Evolutionary conservation across 345 rosid species (phyloP).

Genomic region (Combretum micranthum): DNA sequence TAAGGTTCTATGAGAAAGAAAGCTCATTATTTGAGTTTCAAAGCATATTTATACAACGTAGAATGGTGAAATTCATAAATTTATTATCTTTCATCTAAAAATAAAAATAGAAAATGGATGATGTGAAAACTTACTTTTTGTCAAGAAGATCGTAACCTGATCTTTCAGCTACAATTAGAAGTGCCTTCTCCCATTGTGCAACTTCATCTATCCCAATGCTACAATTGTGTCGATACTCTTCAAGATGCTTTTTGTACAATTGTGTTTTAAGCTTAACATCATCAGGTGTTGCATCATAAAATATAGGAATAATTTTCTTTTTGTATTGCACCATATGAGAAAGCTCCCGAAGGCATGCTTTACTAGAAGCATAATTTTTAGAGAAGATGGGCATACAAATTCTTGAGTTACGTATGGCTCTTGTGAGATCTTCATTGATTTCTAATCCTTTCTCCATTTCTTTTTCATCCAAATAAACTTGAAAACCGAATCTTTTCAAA

Average conservation of each 20-base stretch:
- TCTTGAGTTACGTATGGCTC: neutral
- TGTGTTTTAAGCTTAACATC: slow-evolving; percentile 4
- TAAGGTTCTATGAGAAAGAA: too few species aligned
- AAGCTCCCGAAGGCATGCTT: neutral
- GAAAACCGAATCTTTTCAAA: too few species aligned
- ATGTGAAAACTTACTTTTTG: too few species aligned
- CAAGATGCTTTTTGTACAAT: neutral
- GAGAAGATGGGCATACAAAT: slow-evolving; percentile 2
- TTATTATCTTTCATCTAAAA: too few species aligned
- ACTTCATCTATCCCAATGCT: too few species aligned
- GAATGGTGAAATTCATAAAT: too few species aligned
- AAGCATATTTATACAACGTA: too few species aligned
- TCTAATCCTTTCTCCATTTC: neutral
- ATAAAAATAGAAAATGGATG: too few species aligned
- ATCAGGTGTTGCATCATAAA: neutral
- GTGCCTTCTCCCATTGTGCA: too few species aligned
- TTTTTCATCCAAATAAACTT: neutral
- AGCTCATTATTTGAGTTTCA: too few species aligned
- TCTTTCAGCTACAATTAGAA: too few species aligned
- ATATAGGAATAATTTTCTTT: slow-evolving; percentile 2
- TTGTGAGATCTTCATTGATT: neutral
- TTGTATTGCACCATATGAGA: neutral
- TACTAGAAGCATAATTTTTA: neutral
- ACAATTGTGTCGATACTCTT: neutral
- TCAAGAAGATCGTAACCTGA: too few species aligned